phyloP scores from a whole-genome alignment of 2,329 filamentous ascomycete genomes.

The Chrysoporthe puriensis region DNA sequence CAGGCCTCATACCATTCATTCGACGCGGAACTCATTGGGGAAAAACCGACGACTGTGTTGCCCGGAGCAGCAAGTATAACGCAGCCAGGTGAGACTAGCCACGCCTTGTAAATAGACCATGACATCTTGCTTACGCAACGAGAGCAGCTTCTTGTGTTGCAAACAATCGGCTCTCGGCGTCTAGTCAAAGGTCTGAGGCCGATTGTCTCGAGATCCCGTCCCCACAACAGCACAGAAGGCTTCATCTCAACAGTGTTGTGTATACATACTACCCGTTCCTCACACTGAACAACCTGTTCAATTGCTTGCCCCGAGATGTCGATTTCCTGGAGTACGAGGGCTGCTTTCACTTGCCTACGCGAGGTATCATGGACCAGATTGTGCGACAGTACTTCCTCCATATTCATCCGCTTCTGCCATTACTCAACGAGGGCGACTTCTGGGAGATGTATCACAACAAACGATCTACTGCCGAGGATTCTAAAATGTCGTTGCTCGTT shows the following conservation, averaged over 20 bases:
- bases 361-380: conserved; percentile 45
- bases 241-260: conserved; percentile 9
- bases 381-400: conserved; percentile 48
- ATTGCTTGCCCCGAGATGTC: conserved; percentile 46
- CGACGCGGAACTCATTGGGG: neutral
- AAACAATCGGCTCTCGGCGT: conserved; percentile 3
- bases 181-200: neutral
- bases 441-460: conserved; percentile 46
- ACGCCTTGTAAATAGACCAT: neutral
- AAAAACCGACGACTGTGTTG: neutral
- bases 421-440: conserved; percentile 48
- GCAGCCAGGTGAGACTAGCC: conserved; percentile 8
- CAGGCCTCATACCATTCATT: neutral
- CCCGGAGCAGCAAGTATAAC: neutral
- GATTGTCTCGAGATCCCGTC: neutral
- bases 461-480: neutral
- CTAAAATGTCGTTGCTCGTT: conserved; percentile 47
- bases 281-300: conserved; percentile 39
- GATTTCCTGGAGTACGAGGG: conserved; percentile 48
- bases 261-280: conserved; percentile 47
- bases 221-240: neutral
- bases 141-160: neutral
- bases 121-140: neutral
- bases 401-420: conserved; percentile 45
- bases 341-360: conserved; percentile 45